Base-by-base conservation (phyloP, 768 basidiomycete genomes). In the Amanita brunnescens region DNA sequence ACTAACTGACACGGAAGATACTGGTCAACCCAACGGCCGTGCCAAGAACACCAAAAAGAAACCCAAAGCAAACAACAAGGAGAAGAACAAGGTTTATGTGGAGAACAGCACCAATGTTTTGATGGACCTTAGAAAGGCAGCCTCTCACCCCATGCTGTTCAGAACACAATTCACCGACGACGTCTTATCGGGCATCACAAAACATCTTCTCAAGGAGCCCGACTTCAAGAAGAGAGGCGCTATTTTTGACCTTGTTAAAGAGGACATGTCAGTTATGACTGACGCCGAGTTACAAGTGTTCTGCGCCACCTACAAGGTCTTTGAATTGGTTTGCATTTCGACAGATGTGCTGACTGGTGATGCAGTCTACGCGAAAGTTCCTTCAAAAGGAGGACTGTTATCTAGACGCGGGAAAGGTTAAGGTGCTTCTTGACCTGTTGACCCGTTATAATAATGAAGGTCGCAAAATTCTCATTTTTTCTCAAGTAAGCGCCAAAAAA, bases 251-350 rank as follows among this genome's bases (percentile, higher is more conserved):
- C 79, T 83, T 54, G 91, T 99, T 46, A 90, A 91, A 62, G 96
- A 99, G 65, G 96, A 99, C 66, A 91, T 99, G 88, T 81, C 88
- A 58, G 86, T 96, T 16, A 98, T 98, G 95, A 95, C 92, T 39
- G 96, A 99, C 67, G 86, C 92, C 6, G 96, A 98, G 68, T 73
- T 99, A 32, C 91, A 96, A 60, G 67, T 79, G 37, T 95, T 94
- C 63, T 88, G 87, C 60, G 76, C 78, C 44, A 80, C 81, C 9
- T 95, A 95, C 70, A 91, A 89, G 78, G 92, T 92, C 50, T 35
- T 75, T 52, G 34, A 40, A 35, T 38, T 20, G 12, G 34, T 14
- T 26, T 21, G 14, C 30, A 51, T 37, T 30, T 48, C 3, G 33
- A 6, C 35, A 21, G 26, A 21, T 32, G 24, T 38, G 10, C 39